Base-by-base conservation (phyloP, 345 rosid species). In the Salix suchowensis region DNA sequence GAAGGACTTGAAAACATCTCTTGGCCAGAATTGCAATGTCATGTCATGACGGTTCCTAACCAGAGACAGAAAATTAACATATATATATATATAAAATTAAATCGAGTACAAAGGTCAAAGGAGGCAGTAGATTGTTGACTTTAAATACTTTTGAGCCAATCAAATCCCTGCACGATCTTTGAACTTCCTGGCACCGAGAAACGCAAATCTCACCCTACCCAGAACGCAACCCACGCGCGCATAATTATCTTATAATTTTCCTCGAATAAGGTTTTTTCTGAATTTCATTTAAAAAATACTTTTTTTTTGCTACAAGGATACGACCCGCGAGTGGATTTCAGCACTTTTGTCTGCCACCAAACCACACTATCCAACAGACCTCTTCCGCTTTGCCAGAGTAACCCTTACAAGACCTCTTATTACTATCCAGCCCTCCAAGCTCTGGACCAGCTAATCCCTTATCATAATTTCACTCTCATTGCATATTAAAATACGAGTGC, bases 251-350 rank as follows among this genome's bases (percentile, higher is more conserved):
- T 13, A 44, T 18, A 12, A 32, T 3, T 67, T 24, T 50, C n/a
- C 12, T 14, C n/a, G 55, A 40, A 64, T 3, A 48, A 16, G 39
- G 39, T 72, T 65, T 61, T 26, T 46, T 23, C 23, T 18, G 46
- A 65, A 37, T 55, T 34, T 13, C 23, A 9, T n/a, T 11, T 40
- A 36, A 55, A 21, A 36, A 67, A 37, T 2, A 36, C 0, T 28
- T 19, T 48, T 36, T 19, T 23, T 67, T 67, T 39, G 1, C 16
- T 52, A 7, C 39, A 71, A 75, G 58, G 10, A 16, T 12, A 69
- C n/a, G 67, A 36, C 58, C 76, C 48, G 77, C 78, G 67, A 66
- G 82, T 75, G 82, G 84, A 80, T 42, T 75, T 68, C 67, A 48
- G 26, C 19, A 36, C 55, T 32, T 67, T 62, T 80, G 82, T 80